Evolutionary conservation across 805 yeast genomes (phyloP), one percentile per base, ranked within the genome.

Genomic region (Candida boleticola): DNA sequence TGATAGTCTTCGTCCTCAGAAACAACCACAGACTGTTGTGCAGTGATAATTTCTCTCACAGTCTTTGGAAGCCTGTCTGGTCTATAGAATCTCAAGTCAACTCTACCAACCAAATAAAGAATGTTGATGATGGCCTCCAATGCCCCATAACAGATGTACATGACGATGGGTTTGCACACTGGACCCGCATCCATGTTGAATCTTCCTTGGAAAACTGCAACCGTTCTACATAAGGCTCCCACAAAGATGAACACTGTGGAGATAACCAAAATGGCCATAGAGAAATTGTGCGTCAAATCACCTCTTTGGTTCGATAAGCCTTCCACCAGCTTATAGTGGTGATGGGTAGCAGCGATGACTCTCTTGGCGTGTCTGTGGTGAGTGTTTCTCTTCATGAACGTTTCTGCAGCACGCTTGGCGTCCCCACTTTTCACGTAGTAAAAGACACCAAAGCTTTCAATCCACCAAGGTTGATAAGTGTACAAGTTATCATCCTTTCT

Each of bases 401-500:
- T 57, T 30, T 60, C 66, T 48, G 66, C 77, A 11, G 82, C 83
- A 36, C 64, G 60, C 42, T 63, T 63, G 6, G 74, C 66, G 1
- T 88, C 79, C 41, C 72, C 71, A 44, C 71, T 73, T 49, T 71
- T 67, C n/a, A 80, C 82, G 62, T 71, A 85, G 60, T 85, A 85
- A 40, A 71, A 66, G 14, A 82, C 72, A 22, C 66, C 55, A 51
- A 84, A 83, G 4, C 79, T 72, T 60, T 81, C 80, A 55, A 85
- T 79, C 93, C 93, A 85, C 76, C 83, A 82, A 30, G 95, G 88
- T 58, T 80, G 86, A 58, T 78, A 84, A 49, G 80, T 79, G 53
- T 76, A 72, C 29, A 81, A 66, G 29, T 62, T 57, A 47, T 70
- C 72, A 48, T 78, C 79, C 37, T 61, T 64, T 29, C 64, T 45